phyloP scores from a whole-genome alignment of 805 yeast species.

The Maudiozyma serrabonitensis region DNA sequence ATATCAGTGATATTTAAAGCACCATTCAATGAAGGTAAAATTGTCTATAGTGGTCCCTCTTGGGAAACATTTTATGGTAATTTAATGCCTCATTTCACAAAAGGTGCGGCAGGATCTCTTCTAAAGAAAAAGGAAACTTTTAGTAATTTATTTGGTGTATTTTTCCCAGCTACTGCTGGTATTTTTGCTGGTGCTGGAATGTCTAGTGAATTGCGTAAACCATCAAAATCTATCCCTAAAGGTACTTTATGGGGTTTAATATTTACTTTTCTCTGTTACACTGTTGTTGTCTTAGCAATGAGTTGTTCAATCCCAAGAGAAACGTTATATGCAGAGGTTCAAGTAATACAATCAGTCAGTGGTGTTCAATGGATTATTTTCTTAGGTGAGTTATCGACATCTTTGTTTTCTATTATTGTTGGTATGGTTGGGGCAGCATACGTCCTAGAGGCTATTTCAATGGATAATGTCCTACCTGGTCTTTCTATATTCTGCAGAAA shows the following conservation, averaged over 20 bases:
- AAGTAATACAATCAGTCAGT: conserved; percentile 75
- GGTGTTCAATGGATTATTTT: conserved; percentile 58
- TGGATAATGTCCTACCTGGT: conserved; percentile 82
- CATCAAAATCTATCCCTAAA: conserved; percentile 80
- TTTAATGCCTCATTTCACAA: conserved; percentile 69
- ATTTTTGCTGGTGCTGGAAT: conserved; percentile 97
- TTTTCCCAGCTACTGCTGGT: conserved; percentile 98
- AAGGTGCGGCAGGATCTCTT: conserved; percentile 88
- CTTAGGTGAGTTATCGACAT: conserved; percentile 85
- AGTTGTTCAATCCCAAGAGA: conserved; percentile 75
- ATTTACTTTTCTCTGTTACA: conserved; percentile 67
- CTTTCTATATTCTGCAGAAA: conserved; percentile 52
- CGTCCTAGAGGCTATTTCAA: conserved; percentile 81
- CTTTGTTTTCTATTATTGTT: conserved; percentile 85
- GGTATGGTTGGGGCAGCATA: conserved; percentile 95
- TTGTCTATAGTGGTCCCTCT: conserved; percentile 60
- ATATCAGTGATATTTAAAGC: conserved; percentile 55
- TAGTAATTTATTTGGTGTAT: conserved; percentile 81
- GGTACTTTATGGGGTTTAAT: conserved; percentile 86
- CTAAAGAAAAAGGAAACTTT: conserved; percentile 57
- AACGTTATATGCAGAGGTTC: conserved; percentile 67
- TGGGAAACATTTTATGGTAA: conserved; percentile 60
- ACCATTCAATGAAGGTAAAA: conserved; percentile 49
- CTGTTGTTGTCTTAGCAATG: conserved; percentile 71
- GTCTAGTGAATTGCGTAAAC: conserved; percentile 87